phyloP scores from a whole-genome alignment of 2,329 filamentous ascomycete genomes.

The Epichloe gansuensis region DNA sequence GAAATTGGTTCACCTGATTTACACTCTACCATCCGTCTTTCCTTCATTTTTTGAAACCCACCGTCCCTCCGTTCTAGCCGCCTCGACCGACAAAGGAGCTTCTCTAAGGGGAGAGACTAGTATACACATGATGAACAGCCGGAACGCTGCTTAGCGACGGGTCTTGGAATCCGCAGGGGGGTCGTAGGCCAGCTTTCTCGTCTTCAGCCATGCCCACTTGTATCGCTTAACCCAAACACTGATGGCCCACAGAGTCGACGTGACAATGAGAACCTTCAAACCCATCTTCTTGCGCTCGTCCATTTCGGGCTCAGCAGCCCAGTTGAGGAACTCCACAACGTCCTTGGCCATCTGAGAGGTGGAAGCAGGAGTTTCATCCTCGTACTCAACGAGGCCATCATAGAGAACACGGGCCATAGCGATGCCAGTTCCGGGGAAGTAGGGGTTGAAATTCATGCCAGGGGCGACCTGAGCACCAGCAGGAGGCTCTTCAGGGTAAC shows the following conservation, averaged over 20 bases:
- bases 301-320: conserved; percentile 98
- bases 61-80: conserved; percentile 23
- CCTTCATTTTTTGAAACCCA: conserved; percentile 17
- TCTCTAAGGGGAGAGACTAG: conserved; percentile 26
- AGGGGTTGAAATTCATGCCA: conserved; percentile 99
- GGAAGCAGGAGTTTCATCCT: conserved; percentile 86
- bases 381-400: conserved; percentile 95
- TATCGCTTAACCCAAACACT: conserved; percentile 99
- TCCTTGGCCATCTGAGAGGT: conserved; percentile 99
- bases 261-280: conserved; percentile 82
- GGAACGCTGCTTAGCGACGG: conserved; percentile 30
- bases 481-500: conserved; percentile 92
- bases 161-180: conserved; percentile 48
- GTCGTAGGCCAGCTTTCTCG: conserved; percentile 82
- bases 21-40: conserved; percentile 31
- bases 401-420: conserved; percentile 98
- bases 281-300: conserved; percentile 99
- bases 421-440: conserved; percentile 98
- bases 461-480: conserved; percentile 74
- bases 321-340: conserved; percentile 97
- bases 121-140: conserved; percentile 25
- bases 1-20: conserved; percentile 35
- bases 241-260: conserved; percentile 65
- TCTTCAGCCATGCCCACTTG: conserved; percentile 97
- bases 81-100: conserved; percentile 30